These are phyloP conservation scores for Cucurbita argyrosperma DNA, from an alignment of 306 rosid genomes.

Conservation along the genomic window DNA sequence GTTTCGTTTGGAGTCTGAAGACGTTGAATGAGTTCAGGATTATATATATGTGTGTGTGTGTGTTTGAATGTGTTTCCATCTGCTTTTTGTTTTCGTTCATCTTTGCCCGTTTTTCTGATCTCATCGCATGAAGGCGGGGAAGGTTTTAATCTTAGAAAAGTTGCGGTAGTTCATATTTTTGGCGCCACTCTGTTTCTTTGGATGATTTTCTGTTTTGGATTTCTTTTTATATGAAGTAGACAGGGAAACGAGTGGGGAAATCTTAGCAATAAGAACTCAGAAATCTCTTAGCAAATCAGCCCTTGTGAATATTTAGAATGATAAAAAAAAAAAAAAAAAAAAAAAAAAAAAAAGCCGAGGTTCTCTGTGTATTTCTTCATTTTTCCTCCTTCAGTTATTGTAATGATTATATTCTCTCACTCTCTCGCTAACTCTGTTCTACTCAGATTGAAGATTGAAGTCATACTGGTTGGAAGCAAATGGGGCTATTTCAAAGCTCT, in stretches of 20 bases:
- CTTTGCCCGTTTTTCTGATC: not conserved
- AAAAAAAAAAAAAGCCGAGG: not conserved
- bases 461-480: not conserved
- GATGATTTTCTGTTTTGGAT: not conserved
- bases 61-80: not conserved
- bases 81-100: not conserved
- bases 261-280: not conserved
- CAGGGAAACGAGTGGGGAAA: not conserved
- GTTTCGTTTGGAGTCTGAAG: not conserved
- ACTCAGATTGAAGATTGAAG: conserved; percentile 8
- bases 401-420: not conserved
- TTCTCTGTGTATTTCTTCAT: not conserved
- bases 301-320: not conserved
- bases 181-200: not conserved
- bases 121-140: not conserved
- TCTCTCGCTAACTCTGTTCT: not conserved
- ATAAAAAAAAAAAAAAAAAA: not conserved
- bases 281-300: not conserved
- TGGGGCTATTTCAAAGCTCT: conserved; percentile 18
- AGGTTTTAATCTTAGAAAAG: not conserved
- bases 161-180: not conserved
- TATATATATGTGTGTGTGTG: not conserved
- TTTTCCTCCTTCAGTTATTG: not conserved
- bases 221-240: not conserved
- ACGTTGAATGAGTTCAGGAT: not conserved